Conservation (phyloP, 1,284 basidiomycete genomes). For the Stygiomarasmius scandens region DNA sequence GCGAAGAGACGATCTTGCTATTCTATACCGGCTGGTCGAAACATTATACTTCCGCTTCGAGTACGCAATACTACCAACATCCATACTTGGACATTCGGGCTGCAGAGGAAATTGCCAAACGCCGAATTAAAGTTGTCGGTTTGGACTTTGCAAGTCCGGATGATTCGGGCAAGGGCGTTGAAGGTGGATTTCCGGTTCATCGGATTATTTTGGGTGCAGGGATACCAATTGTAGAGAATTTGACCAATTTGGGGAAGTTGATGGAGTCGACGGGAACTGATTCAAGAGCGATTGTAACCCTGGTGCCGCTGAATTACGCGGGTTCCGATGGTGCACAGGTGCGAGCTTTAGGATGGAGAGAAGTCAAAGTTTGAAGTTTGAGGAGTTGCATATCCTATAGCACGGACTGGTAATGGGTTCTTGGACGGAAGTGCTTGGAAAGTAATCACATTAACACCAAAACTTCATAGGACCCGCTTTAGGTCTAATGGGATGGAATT, state of each 20-base stretch:
- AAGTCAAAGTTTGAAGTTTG: neutral
- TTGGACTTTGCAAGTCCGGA: slow-evolving; percentile 69
- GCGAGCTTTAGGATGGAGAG: slow-evolving; percentile 6
- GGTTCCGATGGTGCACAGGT: slow-evolving; percentile 9
- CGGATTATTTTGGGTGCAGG: slow-evolving; percentile 12
- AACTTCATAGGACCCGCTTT: too few relatives aligned
- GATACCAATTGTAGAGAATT: slow-evolving; percentile 3
- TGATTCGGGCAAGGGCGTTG: slow-evolving; percentile 46
- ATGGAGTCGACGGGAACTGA: neutral
- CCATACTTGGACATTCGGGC: slow-evolving; percentile 59
- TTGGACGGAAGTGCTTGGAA: too few relatives aligned
- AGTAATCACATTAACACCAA: too few relatives aligned
- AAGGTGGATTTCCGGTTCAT: slow-evolving; percentile 50
- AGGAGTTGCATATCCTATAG: too few relatives aligned
- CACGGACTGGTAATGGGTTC: too few relatives aligned
- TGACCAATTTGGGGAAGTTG: slow-evolving; percentile 6
- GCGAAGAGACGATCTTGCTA: slow-evolving; percentile 44
- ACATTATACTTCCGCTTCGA: slow-evolving; percentile 47
- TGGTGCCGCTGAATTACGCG: slow-evolving; percentile 5
- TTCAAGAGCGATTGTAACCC: neutral
- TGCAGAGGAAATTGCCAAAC: slow-evolving; percentile 47
- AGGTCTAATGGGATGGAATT: too few relatives aligned
- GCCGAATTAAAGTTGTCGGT: slow-evolving; percentile 58
- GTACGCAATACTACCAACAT: slow-evolving; percentile 60
- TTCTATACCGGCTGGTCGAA: slow-evolving; percentile 65